Base-by-base conservation (phyloP, 2,329 filamentous ascomycete species). In the Alternaria tenuissima region DNA sequence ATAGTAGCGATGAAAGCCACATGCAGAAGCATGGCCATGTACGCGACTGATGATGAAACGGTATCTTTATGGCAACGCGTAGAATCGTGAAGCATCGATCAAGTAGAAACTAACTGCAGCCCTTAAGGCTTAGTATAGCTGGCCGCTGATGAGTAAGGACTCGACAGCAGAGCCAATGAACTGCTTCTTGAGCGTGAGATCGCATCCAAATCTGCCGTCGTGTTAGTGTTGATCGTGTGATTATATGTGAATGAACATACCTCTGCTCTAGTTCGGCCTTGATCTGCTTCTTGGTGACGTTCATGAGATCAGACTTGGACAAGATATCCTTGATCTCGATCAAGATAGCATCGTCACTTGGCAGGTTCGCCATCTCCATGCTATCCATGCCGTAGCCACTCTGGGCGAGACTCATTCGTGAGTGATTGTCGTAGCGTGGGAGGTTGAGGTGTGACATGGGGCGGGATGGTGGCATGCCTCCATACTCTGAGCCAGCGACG, bases 241-340 rank as follows among this genome's bases (percentile, higher is more conserved):
- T 11, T 4, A 41, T 16, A 41, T 39, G n/a, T 24, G 9, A 51
- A 36, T 22, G 6, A 52, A 71, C 74, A 62, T 70, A 78, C 76
- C 94, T 87, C 73, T 89, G 88, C 85, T 99, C 95, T 59, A 99
- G 82, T 82, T 99, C 95, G 69, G 87, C 82, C 86, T 98, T 98
- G 80, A 99, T 91, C 71, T 91, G 93, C 88, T 99, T 99, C 88
- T 99, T 99, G 67, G 95, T 99, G 43, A 99, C 92, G 5, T 88
- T 94, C 95, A 99, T 99, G 75, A 99, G 82, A 81, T 99, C 95
- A 2, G 93, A 94, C 12, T 91, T 96, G 69, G 89, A 87, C 63
- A 99, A 83, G 65, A 99, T 97, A 74, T 97, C 93, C 52, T 95
- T 88, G 71, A 99, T 99, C 84, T 99, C 95, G 0, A 93, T 90